Conservation (phyloP, 139 green algal species). For the Chlorella ohadii region DNA sequence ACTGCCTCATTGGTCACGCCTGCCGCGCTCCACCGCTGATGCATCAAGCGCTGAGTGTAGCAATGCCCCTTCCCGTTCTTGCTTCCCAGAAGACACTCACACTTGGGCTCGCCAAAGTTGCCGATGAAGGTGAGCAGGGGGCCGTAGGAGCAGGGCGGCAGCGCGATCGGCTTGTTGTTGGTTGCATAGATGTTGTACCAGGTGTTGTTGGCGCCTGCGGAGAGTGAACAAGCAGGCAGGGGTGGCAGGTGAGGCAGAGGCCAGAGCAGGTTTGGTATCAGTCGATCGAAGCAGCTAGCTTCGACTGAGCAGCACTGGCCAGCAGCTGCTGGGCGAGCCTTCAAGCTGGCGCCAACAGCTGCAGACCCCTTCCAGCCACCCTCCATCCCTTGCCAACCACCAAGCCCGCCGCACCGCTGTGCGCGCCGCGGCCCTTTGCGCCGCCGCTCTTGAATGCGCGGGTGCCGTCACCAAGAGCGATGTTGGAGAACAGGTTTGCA, state of each 20-base stretch:
- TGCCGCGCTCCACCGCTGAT: no score
- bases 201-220: constrained; percentile 24
- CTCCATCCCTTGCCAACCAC: no score
- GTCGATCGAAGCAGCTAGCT: not conserved
- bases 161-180: not conserved
- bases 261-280: not conserved
- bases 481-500: constrained; percentile 23
- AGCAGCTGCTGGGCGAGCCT: not conserved
- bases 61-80: no score
- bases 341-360: not conserved
- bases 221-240: not conserved
- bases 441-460: constrained; percentile 14
- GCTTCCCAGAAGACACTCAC: no score
- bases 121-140: constrained; percentile 28
- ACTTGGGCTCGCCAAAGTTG: constrained; percentile 1
- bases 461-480: not conserved
- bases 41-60: no score
- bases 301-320: no score
- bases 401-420: constrained; percentile 2
- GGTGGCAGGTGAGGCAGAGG: not conserved
- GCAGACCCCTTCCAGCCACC: no score
- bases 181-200: not conserved
- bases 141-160: constrained; percentile 6
- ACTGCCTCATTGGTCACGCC: no score
- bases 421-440: not conserved